Evolutionary conservation across 352 stramenopile species (phyloP), one percentile per base, ranked within the genome.

Genomic region (Phytopythium cucurbitacearum): DNA sequence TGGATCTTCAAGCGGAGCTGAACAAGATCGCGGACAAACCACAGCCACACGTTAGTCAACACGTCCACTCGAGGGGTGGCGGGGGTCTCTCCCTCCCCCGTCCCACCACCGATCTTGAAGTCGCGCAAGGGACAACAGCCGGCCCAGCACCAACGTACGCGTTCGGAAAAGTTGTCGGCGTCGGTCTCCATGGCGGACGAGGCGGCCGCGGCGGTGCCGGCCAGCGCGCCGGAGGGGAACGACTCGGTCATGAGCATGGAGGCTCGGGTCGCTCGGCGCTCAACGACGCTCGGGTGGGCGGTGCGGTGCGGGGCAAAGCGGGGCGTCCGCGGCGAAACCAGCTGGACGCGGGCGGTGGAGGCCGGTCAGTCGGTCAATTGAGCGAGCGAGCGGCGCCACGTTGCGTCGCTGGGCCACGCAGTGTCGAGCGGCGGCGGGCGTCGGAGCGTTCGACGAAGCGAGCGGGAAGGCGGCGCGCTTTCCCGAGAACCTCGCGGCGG

Each of bases 1-100:
- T 92, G 80, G 60, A 93, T 91, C 60, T 95, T 95, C 21, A 95
- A 57, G 3, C 78, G 74, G 49, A 93, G 61, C 72, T 86, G 51
- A 33, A 28, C 21, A 28, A 28, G 21, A 28, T 28, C 21, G 21
- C 21, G 21, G 21, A 28, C 21, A 28, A 28, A 28, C 21, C 21
- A 28, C 21, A 28, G 21, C 21, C 21, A 28, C 21, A 28, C 21
- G 21, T 28, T 28, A 28, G 21, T 28, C 21, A 28, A 28, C 21
- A 28, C 21, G 21, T 28, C 21, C 21, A 28, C 21, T 28, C 21
- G 21, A 28, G 21, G 21, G 21, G 21, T 28, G 21, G 21, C 21
- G 21, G 21, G 21, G 21, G 21, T 28, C 21, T 28, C 21, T 28
- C 21, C 21, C 21, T 2, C 21, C 21, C 21, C 21, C 21, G 21